Evolutionary conservation across 768 basidiomycete genomes (phyloP).

Genomic region (Mycena galopus): DNA sequence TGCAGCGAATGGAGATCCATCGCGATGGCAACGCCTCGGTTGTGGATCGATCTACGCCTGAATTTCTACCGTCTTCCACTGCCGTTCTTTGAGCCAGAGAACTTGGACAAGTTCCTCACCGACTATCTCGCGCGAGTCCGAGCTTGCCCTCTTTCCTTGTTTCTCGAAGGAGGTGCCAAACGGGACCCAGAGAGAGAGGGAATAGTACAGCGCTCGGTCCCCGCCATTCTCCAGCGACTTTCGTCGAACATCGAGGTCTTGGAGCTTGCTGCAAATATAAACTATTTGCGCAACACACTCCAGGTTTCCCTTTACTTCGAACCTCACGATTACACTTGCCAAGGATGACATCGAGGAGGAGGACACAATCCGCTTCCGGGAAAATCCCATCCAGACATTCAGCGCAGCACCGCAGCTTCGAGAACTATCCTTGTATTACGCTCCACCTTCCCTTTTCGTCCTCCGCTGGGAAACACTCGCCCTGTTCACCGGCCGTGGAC

Average conservation of each 20-base stretch:
- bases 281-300: not conserved
- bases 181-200: not conserved
- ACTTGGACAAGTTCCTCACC: not conserved
- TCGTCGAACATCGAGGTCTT: not conserved
- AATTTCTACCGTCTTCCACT: not conserved
- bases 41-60: not conserved
- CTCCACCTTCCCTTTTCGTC: too few species aligned
- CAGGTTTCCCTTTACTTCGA: not conserved
- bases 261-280: not conserved
- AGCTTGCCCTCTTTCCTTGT: not conserved
- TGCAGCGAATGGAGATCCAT: constrained; percentile 20
- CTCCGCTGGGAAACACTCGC: too few species aligned
- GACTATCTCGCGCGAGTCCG: not conserved
- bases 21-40: not conserved
- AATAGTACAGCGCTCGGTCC: not conserved
- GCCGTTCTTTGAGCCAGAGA: not conserved
- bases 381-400: too few species aligned
- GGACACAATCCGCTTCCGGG: too few species aligned
- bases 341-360: not conserved
- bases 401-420: too few species aligned
- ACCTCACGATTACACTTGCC: not conserved
- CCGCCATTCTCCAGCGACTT: not conserved
- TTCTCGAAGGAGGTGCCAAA: not conserved
- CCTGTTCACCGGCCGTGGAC: too few species aligned
- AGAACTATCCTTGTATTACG: too few species aligned